Percentiles rank a stretch among this genome's conserved stretches.
These are phyloP conservation scores for Chaetoceros tenuissimus DNA, from an alignment of 108 stramenopile genomes.

Conservation along the genomic window DNA sequence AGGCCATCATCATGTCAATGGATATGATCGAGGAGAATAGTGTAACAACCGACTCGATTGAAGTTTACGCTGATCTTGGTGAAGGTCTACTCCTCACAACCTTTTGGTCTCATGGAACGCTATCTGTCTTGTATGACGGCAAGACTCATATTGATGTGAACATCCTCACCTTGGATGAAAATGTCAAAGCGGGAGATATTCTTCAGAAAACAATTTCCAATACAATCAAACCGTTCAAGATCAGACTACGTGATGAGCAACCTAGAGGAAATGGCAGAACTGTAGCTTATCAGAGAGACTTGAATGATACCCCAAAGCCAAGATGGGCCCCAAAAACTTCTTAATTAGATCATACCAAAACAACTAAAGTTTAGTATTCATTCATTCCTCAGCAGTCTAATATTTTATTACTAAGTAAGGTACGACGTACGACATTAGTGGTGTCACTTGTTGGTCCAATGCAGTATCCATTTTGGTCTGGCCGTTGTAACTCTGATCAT, in stretches of 20 bases:
- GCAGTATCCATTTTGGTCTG: too few relatives aligned
- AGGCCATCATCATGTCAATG: slow-evolving; percentile 3
- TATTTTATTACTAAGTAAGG: too few relatives aligned
- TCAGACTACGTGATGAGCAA: slow-evolving; percentile 41
- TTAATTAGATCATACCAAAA: too few relatives aligned
- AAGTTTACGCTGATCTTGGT: neutral
- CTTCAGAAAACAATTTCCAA: slow-evolving; percentile 18
- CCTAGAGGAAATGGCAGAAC: slow-evolving; percentile 48
- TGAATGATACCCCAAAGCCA: neutral
- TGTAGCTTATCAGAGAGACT: slow-evolving; percentile 8
- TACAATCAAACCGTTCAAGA: slow-evolving; percentile 12
- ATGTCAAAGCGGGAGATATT: neutral
- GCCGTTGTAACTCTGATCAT: too few relatives aligned
- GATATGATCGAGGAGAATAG: too few relatives aligned
- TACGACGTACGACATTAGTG: too few relatives aligned
- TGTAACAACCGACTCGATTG: neutral
- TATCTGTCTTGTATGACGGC: slow-evolving; percentile 28
- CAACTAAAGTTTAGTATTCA: too few relatives aligned
- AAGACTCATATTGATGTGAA: slow-evolving; percentile 28
- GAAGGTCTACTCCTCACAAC: slow-evolving; percentile 3
- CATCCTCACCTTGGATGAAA: slow-evolving; percentile 15
- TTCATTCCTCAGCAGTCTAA: too few relatives aligned
- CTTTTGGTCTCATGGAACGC: slow-evolving; percentile 6
- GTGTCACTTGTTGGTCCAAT: too few relatives aligned
- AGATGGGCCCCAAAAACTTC: too few relatives aligned